Percentiles rank a stretch among this genome's conserved stretches.
Evolutionary conservation across 495 filamentous ascomycete species (phyloP).

Genomic region (Ramalina intermedia): DNA sequence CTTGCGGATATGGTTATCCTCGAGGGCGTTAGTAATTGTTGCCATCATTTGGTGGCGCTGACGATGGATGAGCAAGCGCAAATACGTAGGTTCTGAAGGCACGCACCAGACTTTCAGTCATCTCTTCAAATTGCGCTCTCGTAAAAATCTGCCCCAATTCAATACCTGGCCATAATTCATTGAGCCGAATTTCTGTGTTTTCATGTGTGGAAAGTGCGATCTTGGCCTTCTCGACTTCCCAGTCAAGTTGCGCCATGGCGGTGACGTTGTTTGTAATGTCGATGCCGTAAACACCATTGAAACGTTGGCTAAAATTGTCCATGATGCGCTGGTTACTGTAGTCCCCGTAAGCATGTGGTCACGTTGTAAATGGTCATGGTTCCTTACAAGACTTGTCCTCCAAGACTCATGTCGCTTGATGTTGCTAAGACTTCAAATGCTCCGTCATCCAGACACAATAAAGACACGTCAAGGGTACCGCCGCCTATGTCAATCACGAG

Average conservation of each 20-base stretch:
- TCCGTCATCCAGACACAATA: slow-evolving; percentile 89
- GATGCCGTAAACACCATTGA: slow-evolving; percentile 95
- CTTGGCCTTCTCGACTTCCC: slow-evolving; percentile 99
- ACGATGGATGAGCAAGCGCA: too few relatives aligned
- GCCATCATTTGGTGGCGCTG: slow-evolving; percentile 78
- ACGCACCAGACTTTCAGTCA: slow-evolving; percentile 85
- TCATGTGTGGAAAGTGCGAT: slow-evolving; percentile 95
- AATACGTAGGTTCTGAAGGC: too few relatives aligned
- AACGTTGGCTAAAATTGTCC: slow-evolving; percentile 91
- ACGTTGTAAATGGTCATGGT: not conserved
- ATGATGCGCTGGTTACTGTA: slow-evolving; percentile 80
- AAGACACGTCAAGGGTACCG: slow-evolving; percentile 99
- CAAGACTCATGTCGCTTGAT: slow-evolving; percentile 96
- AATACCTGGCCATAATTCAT: slow-evolving; percentile 89
- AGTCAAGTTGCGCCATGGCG: slow-evolving; percentile 99
- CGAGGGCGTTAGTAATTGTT: slow-evolving; percentile 93
- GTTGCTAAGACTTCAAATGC: slow-evolving; percentile 97
- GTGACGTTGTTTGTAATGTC: slow-evolving; percentile 90
- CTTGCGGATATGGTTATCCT: slow-evolving; percentile 85
- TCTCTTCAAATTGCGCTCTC: slow-evolving; percentile 97
- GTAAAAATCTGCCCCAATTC: slow-evolving; percentile 98
- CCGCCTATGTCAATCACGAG: slow-evolving; percentile 97
- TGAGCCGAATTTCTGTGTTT: slow-evolving; percentile 95
- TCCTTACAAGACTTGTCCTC: slow-evolving; percentile 80
- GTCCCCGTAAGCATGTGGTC: not conserved